phyloP scores from a whole-genome alignment of 1,284 basidiomycete genomes.

The Cutaneotrichosporon cavernicola region DNA sequence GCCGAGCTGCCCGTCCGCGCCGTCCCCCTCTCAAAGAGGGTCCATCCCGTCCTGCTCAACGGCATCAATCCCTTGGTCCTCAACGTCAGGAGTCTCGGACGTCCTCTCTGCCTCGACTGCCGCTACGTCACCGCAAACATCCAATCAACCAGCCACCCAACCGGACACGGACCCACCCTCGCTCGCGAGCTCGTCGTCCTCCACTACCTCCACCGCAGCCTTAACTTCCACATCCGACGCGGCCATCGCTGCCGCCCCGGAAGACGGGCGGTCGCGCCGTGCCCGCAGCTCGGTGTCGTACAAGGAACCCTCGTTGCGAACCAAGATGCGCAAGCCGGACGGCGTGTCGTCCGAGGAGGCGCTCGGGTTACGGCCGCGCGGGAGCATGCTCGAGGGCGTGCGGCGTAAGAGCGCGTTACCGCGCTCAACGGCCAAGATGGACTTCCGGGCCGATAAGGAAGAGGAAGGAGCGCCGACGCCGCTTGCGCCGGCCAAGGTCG shows the following conservation, averaged over 20 bases:
- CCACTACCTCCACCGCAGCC: background rate
- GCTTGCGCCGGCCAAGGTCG: background rate
- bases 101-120: too few species aligned
- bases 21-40: too few species aligned
- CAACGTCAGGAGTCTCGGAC: too few species aligned
- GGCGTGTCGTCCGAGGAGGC: conserved; percentile 20
- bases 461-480: background rate
- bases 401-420: conserved; percentile 25
- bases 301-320: conserved; percentile 26
- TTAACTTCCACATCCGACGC: too few species aligned
- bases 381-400: conserved; percentile 17
- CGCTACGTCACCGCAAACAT: too few species aligned
- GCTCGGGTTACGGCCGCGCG: conserved; percentile 12
- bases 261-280: conserved; percentile 17
- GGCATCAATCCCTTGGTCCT: too few species aligned
- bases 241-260: background rate
- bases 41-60: too few species aligned
- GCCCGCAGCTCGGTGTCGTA: conserved; percentile 21
- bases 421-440: conserved; percentile 1
- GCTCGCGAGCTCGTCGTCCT: background rate
- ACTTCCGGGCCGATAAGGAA: background rate
- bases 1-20: background rate
- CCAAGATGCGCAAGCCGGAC: conserved; percentile 30
- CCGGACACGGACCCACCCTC: background rate
- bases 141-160: too few species aligned